phyloP scores from a whole-genome alignment of 148 eudicot genomes.

The Vaccinium macrocarpon region DNA sequence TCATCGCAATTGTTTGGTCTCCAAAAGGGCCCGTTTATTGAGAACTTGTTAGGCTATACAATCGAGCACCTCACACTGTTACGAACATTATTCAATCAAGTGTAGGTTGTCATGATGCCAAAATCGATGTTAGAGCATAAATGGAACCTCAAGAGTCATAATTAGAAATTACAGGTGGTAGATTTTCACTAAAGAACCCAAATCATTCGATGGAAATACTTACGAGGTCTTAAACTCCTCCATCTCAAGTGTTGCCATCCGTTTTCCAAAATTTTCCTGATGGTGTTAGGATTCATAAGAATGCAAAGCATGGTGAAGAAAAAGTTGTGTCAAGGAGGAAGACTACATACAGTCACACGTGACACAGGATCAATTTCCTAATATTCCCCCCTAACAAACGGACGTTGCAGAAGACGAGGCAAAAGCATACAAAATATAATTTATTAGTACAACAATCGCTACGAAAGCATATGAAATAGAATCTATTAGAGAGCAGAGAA shows the following conservation, averaged over 20 bases:
- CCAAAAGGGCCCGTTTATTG: slow-evolving; percentile 41
- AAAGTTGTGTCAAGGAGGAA: slow-evolving; percentile 14
- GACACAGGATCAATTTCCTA: slow-evolving; percentile 40
- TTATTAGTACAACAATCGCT: neutral
- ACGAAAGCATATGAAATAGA: neutral
- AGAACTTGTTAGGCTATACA: slow-evolving; percentile 44
- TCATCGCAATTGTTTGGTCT: slow-evolving; percentile 48
- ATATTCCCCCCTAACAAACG: slow-evolving; percentile 61
- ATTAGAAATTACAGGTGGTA: slow-evolving; percentile 8
- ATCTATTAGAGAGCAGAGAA: neutral
- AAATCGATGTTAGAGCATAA: slow-evolving; percentile 34
- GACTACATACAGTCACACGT: slow-evolving; percentile 20
- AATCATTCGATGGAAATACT: neutral
- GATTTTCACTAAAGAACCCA: neutral
- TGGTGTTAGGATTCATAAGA: slow-evolving; percentile 11
- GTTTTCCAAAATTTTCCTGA: slow-evolving; percentile 43
- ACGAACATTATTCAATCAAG: slow-evolving; percentile 39
- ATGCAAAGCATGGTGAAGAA: slow-evolving; percentile 1
- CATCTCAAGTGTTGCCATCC: slow-evolving; percentile 24
- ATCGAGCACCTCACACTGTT: slow-evolving; percentile 49
- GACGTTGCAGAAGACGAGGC: slow-evolving; percentile 52
- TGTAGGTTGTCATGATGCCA: slow-evolving; percentile 31
- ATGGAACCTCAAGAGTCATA: slow-evolving; percentile 17
- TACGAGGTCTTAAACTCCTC: too few species aligned
- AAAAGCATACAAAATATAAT: neutral